Base-by-base conservation (phyloP, 441 rosid species). In the Eutrema salsugineum region DNA sequence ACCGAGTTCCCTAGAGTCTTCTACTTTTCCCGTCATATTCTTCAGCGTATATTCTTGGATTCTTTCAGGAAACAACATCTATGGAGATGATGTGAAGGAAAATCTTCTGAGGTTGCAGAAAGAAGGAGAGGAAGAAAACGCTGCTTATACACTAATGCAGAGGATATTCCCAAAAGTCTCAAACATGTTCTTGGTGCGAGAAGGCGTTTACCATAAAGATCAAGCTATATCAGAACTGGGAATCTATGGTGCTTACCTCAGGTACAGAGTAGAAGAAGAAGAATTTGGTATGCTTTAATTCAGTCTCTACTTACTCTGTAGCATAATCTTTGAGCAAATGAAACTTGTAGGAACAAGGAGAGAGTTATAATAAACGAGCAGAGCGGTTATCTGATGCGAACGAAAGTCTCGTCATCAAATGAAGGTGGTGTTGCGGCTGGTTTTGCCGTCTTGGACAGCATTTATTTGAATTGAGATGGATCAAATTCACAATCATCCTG, bases 351-450 rank as follows among this genome's bases (percentile, higher is more conserved):
- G 91, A 91, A 75, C 84, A 85, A 93, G 66, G 97, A 93, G 40
- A 86, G 68, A 69, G 91, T 96, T 44, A 83, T 96, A 14, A 36
- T 91, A 43, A 96, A 96, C 33, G 94, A 86, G 46, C 85, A 88
- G 65, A 73, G 93, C 35, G 98, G 99, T 55, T 96, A 93, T 71
- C 81, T 96, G 81, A 83, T 90, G 98, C 82, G 97, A 40, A 93
- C 98, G 5, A 96, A 91, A 78, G 83, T 86, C n/a, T 84, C 97
- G 1, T 91, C 99, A n/a, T 88, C 98, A 46, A 78, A 91, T 65
- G 99, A 96, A 91, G 99, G 98, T 11, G 99, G 99, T 35, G 97
- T 96, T 28, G 97, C 89, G 0, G 91, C 97, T 63, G 99, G 99
- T 77, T 93, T 83, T 68, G 97, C 94, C 2, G 99, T 93, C 38